phyloP scores from a whole-genome alignment of 139 green algal species.

The Pleodorina starrii region DNA sequence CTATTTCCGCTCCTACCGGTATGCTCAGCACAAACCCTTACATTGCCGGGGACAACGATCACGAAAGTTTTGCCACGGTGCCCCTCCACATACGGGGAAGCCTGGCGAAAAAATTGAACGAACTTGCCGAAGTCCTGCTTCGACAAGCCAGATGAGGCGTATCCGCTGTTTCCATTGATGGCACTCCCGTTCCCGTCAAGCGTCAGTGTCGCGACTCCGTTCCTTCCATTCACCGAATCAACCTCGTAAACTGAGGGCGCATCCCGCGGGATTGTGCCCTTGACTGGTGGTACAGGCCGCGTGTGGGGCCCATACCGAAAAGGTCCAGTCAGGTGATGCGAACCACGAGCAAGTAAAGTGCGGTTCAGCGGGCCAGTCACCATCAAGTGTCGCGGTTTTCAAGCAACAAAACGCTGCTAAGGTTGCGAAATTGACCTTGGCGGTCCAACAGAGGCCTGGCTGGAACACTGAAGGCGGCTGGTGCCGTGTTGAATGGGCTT shows the following conservation, averaged over 20 bases:
- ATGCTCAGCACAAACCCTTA: slow-evolving; percentile 50
- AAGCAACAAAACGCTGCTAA: background rate
- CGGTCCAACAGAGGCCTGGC: background rate
- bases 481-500: background rate
- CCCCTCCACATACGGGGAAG: slow-evolving; percentile 92
- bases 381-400: slow-evolving; percentile 13
- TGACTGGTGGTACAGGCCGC: background rate
- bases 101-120: slow-evolving; percentile 83
- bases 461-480: background rate
- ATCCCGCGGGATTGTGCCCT: slow-evolving; percentile 20
- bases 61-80: slow-evolving; percentile 93
- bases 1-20: too few species aligned
- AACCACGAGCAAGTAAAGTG: background rate
- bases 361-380: slow-evolving; percentile 24
- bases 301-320: background rate
- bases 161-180: background rate
- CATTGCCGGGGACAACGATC: slow-evolving; percentile 91
- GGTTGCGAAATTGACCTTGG: background rate
- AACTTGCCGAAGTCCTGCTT: slow-evolving; percentile 73
- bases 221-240: background rate
- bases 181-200: background rate
- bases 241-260: slow-evolving; percentile 28
- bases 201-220: background rate
- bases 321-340: background rate
- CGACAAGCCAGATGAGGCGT: slow-evolving; percentile 12